Evolutionary conservation across 169 alveolate genomes (phyloP), one percentile per base, ranked within the genome.

Genomic region (Plasmodium gallinaceum): DNA sequence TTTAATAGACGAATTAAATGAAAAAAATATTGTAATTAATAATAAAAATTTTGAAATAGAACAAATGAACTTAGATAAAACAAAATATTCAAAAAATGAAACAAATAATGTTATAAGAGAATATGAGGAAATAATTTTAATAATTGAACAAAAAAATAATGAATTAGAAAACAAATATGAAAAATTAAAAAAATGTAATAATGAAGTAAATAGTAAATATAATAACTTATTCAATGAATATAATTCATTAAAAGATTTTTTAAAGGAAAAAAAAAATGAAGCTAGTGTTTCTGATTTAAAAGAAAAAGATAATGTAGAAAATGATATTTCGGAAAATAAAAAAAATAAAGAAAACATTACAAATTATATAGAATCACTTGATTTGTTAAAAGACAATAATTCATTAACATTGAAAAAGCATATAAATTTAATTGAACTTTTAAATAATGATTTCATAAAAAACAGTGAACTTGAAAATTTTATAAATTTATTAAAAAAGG

Each of bases 91-190:
- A n/a, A 7, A 16, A 12, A 70, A n/a, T 7, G 57, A 9, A 16
- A 48, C 16, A 37, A 58, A 54, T 14, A 24, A 66, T 45, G 52
- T 32, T 43, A 62, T 80, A 37, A 54, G 45, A 3, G 74, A 80
- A 80, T 80, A 80, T 80, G 85, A 80, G 18, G 83, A 69, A 20
- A 80, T 80, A 7, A 10, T 80, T 52, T 52, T 68, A 58, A 62
- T 61, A 45, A 61, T 80, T 61, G 90, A 80, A 58, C 66, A 68
- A 54, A 80, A 80, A 48, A 80, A 80, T 48, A 20, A 58, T 22
- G 85, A 80, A 45, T 26, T 80, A 61, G 90, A 80, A 60, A 68
- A 80, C 46, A 43, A 80, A 39, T 80, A 83, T 54, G 85, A 80
- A 60, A 42, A 26, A 51, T 80, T 52, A 8, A 42, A 68, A 68